Percentiles rank a stretch among this genome's conserved stretches.
Conservation (phyloP, 1,284 basidiomycete species). For the Ceratobasidium sp. region DNA sequence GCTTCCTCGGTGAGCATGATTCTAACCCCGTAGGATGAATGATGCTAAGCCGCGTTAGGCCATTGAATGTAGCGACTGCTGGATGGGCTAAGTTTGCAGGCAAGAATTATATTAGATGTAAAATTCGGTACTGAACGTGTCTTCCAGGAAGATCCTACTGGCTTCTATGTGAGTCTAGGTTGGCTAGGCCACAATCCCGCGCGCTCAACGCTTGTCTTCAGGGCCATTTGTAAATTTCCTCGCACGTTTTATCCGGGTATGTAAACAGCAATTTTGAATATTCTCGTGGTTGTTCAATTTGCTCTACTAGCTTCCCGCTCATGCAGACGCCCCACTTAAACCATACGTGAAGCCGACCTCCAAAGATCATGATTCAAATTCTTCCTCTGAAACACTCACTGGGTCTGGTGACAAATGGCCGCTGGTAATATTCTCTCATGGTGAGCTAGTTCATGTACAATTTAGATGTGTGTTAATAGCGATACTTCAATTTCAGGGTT, state of each 20-base stretch:
- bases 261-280: neutral
- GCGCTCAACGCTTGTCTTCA: neutral
- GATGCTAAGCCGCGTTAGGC: slow-evolving; percentile 14
- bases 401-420: slow-evolving; percentile 57
- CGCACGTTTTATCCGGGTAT: slow-evolving; percentile 22
- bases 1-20: slow-evolving; percentile 29
- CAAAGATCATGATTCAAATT: slow-evolving; percentile 46
- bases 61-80: slow-evolving; percentile 34
- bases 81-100: slow-evolving; percentile 40
- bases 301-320: slow-evolving; percentile 62
- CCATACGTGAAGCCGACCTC: slow-evolving; percentile 47
- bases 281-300: neutral
- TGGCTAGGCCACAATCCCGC: neutral
- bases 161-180: slow-evolving; percentile 26
- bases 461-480: neutral
- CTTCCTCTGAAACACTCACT: slow-evolving; percentile 15
- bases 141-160: slow-evolving; percentile 31
- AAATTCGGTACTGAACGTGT: neutral
- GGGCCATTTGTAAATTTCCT: slow-evolving; percentile 29
- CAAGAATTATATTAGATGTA: neutral
- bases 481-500: slow-evolving; percentile 52
- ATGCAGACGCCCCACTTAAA: slow-evolving; percentile 61
- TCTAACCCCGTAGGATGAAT: neutral
- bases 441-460: neutral
- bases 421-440: slow-evolving; percentile 81